These are phyloP conservation scores for Lachancea meyersii DNA, from an alignment of 805 yeast species.

Conservation along the genomic window DNA sequence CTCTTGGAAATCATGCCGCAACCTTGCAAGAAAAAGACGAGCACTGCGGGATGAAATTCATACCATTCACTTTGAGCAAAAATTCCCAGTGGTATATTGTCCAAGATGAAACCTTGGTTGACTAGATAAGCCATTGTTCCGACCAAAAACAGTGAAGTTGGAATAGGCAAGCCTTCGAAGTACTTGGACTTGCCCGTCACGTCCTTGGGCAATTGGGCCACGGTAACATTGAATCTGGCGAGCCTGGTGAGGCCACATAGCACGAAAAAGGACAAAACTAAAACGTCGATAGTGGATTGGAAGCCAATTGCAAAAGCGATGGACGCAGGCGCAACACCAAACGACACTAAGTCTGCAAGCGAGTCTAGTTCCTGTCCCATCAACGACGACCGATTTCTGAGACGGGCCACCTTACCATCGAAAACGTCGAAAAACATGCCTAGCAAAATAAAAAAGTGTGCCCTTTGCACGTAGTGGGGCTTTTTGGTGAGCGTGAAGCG, in stretches of 20 bases:
- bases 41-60: slow-evolving; percentile 70
- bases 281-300: slow-evolving; percentile 73
- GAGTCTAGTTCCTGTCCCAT: slow-evolving; percentile 98
- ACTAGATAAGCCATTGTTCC: slow-evolving; percentile 64
- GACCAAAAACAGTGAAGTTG: slow-evolving; percentile 76
- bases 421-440: slow-evolving; percentile 94
- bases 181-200: slow-evolving; percentile 77
- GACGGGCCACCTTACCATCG: slow-evolving; percentile 95
- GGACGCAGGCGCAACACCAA: slow-evolving; percentile 93
- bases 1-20: slow-evolving; percentile 89
- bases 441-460: slow-evolving; percentile 80
- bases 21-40: slow-evolving; percentile 70
- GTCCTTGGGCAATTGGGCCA: slow-evolving; percentile 88
- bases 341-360: slow-evolving; percentile 87
- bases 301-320: slow-evolving; percentile 90
- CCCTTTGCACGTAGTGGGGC: slow-evolving; percentile 71
- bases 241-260: slow-evolving; percentile 89
- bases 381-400: slow-evolving; percentile 82
- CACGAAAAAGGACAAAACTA: slow-evolving; percentile 74
- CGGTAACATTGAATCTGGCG: slow-evolving; percentile 94
- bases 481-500: slow-evolving; percentile 69
- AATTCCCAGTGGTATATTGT: slow-evolving; percentile 61
- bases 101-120: slow-evolving; percentile 42
- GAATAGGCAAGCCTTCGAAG: slow-evolving; percentile 96
- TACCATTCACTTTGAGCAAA: slow-evolving; percentile 47